A percentile compares a stretch with the other conserved stretches of the same genome.
phyloP scores from a whole-genome alignment of 75 land plant genomes.

The Selaginella tamariscina region DNA sequence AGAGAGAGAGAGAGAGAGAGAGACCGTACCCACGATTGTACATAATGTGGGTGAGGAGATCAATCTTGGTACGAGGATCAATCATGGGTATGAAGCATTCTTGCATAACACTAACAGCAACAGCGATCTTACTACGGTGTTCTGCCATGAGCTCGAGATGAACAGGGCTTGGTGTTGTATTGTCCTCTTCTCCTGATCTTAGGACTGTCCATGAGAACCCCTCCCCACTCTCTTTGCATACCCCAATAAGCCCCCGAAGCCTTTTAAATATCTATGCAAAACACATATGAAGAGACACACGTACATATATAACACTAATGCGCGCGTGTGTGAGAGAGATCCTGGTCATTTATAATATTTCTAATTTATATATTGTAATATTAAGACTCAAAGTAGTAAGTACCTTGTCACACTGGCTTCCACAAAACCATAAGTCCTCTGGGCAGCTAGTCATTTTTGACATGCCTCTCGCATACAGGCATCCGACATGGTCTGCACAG shows the following conservation, averaged over 20 bases:
- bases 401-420: constrained; percentile 48
- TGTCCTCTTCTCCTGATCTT: constrained; percentile 28
- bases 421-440: constrained; percentile 45
- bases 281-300: neutral
- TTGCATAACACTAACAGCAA: constrained; percentile 61
- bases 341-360: constrained; percentile 4
- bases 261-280: constrained; percentile 36
- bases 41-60: constrained; percentile 47
- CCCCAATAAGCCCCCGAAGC: constrained; percentile 42
- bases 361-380: neutral
- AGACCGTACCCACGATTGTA: constrained; percentile 56
- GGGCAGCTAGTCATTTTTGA: constrained; percentile 17
- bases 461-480: constrained; percentile 27
- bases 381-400: neutral
- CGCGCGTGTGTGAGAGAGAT: neutral
- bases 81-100: constrained; percentile 66
- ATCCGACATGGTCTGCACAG: constrained; percentile 48
- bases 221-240: constrained; percentile 27
- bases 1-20: too few relatives aligned
- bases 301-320: neutral
- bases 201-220: constrained; percentile 59
- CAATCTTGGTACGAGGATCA: constrained; percentile 44
- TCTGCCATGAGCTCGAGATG: constrained; percentile 33
- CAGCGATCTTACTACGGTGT: constrained; percentile 44
- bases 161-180: constrained; percentile 19